Conservation (phyloP, 257 asterid species). For the Capsicum pubescens region DNA sequence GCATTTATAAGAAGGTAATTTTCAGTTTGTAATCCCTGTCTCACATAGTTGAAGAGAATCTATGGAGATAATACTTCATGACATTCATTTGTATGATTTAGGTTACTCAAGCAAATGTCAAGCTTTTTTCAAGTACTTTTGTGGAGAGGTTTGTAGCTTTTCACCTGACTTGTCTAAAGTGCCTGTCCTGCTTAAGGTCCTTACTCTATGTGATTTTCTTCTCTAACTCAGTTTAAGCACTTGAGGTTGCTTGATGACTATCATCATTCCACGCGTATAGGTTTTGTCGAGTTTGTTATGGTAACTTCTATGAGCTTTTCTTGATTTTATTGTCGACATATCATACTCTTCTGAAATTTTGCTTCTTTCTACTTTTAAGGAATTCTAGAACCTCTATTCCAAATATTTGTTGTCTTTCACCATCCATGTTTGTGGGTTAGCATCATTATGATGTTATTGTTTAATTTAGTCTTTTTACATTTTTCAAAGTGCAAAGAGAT, state of each 20-base stretch:
- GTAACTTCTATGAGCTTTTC: constrained; percentile 47
- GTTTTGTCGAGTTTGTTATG: constrained; percentile 95
- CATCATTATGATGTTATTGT: neutral
- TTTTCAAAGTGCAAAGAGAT: neutral
- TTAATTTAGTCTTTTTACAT: neutral
- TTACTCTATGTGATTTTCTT: constrained; percentile 27
- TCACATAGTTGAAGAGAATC: neutral
- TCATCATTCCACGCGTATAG: constrained; percentile 94
- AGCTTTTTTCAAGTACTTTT: constrained; percentile 56
- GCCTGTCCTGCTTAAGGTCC: neutral
- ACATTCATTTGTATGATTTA: constrained; percentile 34
- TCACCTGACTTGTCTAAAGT: constrained; percentile 1
- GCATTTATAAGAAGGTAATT: too few relatives aligned
- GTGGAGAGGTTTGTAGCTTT: constrained; percentile 58
- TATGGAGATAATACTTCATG: constrained; percentile 9
- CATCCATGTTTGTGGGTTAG: neutral
- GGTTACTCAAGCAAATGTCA: constrained; percentile 65
- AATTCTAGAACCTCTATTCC: neutral
- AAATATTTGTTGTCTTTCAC: neutral
- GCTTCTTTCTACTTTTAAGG: neutral
- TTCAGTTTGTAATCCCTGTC: too few relatives aligned
- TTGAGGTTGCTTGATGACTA: constrained; percentile 98
- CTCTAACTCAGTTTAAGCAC: constrained; percentile 76
- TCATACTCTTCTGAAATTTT: neutral
- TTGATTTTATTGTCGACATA: constrained; percentile 16